Evolutionary conservation across 2,329 filamentous ascomycete species (phyloP).

Genomic region (Apiospora arundinis): DNA sequence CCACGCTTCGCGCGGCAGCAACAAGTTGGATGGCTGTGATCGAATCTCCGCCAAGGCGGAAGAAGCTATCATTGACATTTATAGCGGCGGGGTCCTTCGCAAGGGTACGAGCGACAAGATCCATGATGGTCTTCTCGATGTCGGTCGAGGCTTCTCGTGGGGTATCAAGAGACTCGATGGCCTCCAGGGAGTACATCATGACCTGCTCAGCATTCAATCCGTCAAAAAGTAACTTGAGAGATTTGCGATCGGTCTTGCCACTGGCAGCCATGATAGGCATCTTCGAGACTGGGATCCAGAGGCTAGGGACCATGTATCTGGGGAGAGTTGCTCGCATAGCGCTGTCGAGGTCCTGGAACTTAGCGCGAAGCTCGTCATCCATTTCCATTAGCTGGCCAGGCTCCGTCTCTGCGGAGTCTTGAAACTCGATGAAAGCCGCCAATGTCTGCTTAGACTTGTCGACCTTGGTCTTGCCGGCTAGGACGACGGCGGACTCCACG

Average conservation of each 20-base stretch:
- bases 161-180: neutral
- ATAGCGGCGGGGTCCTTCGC: conserved; percentile 14
- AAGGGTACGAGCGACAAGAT: conserved; percentile 17
- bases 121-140: conserved; percentile 21
- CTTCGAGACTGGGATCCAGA: conserved; percentile 21
- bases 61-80: conserved; percentile 25
- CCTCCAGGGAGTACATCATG: conserved; percentile 10
- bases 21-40: conserved; percentile 20
- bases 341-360: neutral
- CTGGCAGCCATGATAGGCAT: conserved; percentile 24
- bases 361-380: conserved; percentile 14
- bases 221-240: conserved; percentile 13
- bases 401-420: neutral
- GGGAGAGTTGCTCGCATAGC: conserved; percentile 17
- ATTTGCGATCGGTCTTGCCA: conserved; percentile 26
- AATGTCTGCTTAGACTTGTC: conserved; percentile 14
- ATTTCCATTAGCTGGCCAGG: neutral
- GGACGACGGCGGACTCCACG: conserved; percentile 21
- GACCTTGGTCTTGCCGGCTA: conserved; percentile 22
- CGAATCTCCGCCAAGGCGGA: conserved; percentile 31
- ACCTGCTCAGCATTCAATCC: neutral
- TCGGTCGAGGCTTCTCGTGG: conserved; percentile 19
- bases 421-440: neutral
- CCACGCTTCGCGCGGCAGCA: conserved; percentile 36
- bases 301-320: conserved; percentile 25